Base-by-base conservation (phyloP, 139 green algal genomes). In the Chlamydomonas urium region DNA sequence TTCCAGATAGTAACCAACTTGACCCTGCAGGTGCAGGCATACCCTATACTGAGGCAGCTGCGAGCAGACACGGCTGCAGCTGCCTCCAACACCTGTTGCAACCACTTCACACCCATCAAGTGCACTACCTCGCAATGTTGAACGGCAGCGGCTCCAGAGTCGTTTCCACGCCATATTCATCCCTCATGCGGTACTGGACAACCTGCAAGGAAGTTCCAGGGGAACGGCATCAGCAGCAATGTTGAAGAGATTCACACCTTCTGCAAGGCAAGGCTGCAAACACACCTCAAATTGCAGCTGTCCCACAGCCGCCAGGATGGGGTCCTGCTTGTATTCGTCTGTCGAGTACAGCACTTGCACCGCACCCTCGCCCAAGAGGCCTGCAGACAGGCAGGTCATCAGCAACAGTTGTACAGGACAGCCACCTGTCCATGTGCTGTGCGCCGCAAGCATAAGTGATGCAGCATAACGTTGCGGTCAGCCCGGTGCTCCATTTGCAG, bases 141-240 rank as follows among this genome's bases (percentile, higher is more conserved):
- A 80, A 94, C 34, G 71, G 42, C 50, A 94, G 60, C 29, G 84
- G 80, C n/a, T 94, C 89, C 32, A 93, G 71, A 0, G 74, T 85
- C 1, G 86, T 88, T 37, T 93, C 88, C 29, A 93, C 88, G 4
- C 80, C 82, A 70, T 94, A 94, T 77, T 94, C 88, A 37, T 80
- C 74, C 74, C 83, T 72, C 66, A 81, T 76, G n/a, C 75, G 50
- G 69, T 72, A 74, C 66, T 81, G 73, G 17, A 76, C 53, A 63
- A 63, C 53, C 53, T 63, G 45, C 17, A 26, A 21, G 53, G 53
- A 63, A 63, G 26, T 63, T 14, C 17, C 45, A 56, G 45, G 45
- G 45, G 45, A 56, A 56, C 21, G 45, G 21, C 45, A 17, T 56
- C 21, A 56, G 17, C 17, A 56, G 21, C 17, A 56, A 56, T 17